Evolutionary conservation across 2,329 filamentous ascomycete species (phyloP).

Genomic region (Colletotrichum zoysiae): DNA sequence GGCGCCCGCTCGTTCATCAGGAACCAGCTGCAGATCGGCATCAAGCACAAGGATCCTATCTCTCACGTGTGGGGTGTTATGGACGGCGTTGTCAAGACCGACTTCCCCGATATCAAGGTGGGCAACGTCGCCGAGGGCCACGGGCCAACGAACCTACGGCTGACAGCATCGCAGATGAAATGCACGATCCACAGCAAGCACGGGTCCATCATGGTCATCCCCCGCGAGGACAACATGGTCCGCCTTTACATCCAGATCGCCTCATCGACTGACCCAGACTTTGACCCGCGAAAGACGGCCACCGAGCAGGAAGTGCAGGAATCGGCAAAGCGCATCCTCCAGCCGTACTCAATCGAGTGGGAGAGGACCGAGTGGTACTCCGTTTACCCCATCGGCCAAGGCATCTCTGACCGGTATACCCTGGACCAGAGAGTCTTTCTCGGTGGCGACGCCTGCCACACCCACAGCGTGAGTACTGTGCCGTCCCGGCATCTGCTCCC

Average conservation of each 20-base stretch:
- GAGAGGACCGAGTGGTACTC: constrained; percentile 80
- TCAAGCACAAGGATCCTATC: constrained; percentile 78
- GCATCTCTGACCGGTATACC: constrained; percentile 76
- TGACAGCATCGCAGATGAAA: constrained; percentile 66
- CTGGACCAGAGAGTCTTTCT: constrained; percentile 79
- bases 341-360: constrained; percentile 76
- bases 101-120: constrained; percentile 83
- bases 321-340: constrained; percentile 73
- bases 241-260: constrained; percentile 77
- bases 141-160: not conserved
- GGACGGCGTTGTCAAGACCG: constrained; percentile 78
- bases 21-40: constrained; percentile 74
- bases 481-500: not conserved
- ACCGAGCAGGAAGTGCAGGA: constrained; percentile 73
- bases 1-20: constrained; percentile 77
- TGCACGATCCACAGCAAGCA: constrained; percentile 81
- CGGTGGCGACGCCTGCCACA: constrained; percentile 83
- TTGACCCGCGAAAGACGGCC: constrained; percentile 72
- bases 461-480: constrained; percentile 71
- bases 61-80: constrained; percentile 82
- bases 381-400: constrained; percentile 82
- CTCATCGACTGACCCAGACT: constrained; percentile 71
- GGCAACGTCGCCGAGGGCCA: constrained; percentile 34
- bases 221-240: constrained; percentile 73
- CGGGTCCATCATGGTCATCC: constrained; percentile 85